Base-by-base conservation (phyloP, 306 rosid species). In the Spatholobus suberectus region DNA sequence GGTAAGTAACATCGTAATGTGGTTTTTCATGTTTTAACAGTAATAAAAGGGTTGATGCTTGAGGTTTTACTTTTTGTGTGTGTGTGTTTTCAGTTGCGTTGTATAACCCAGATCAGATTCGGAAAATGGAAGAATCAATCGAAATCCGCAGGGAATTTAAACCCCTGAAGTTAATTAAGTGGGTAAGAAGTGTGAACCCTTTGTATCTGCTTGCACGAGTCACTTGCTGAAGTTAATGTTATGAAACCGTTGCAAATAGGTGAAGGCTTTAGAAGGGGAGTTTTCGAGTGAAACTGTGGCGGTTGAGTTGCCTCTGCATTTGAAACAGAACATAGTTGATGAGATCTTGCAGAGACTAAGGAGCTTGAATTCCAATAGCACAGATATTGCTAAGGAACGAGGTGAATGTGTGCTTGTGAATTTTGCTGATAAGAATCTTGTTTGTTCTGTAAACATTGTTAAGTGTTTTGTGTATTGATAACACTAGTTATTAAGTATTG, bases 41-140 rank as follows among this genome's bases (percentile, higher is more conserved):
- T 18, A 4, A 8, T 34, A 18, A 66, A 67, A 20, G 4, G 32
- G 9, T 68, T 68, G 10, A 34, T 68, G 52, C 32, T 20, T 68
- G 52, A 43, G 54, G 12, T 44, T 74, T 41, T 27, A 17, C 35
- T 46, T 77, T 46, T 77, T 8, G 8, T 66, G 8, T 20, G 37
- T 47, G 27, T 44, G 68, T 46, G 27, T 72, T 80, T 80, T 51
- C 86, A 95, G 98, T 72, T 77, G 90, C 78, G 52, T 72, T 88
- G 79, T 95, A 95, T 87, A 89, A 86, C 51, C 91, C 97, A 38
- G 98, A 95, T 89, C 98, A 95, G 97, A 86, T 93, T 83, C 85
- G 72, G 86, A 91, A 82, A 85, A 91, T 95, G 97, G 98, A 91
- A 73, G 97, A 93, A 77, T 93, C 94, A 5, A 78, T 83, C 44